Evolutionary conservation across 1,139 yeast species (phyloP).

Genomic region (Magnusiomyces fungicola): DNA sequence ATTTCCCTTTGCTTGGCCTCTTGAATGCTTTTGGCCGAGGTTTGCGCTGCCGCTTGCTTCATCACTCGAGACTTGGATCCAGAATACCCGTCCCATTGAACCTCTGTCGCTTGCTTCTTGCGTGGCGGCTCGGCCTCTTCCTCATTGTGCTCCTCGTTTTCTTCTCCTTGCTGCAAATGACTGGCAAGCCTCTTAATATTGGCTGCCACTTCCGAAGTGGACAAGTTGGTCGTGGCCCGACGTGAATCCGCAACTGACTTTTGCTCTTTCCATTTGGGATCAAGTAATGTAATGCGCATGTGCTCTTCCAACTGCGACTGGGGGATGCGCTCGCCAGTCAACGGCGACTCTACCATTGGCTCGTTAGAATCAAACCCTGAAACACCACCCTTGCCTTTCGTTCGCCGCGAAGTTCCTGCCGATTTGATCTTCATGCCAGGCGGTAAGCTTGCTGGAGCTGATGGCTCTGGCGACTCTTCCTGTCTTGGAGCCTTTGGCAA

Average conservation of each 20-base stretch:
- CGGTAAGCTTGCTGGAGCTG: neutral
- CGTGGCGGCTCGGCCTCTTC: slow-evolving; percentile 15
- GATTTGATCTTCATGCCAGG: slow-evolving; percentile 49
- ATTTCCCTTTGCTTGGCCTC: slow-evolving; percentile 18
- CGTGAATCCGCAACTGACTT: slow-evolving; percentile 56
- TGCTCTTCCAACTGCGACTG: slow-evolving; percentile 70
- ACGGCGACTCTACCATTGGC: slow-evolving; percentile 55
- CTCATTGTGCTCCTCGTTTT: neutral
- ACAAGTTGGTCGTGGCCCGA: slow-evolving; percentile 53
- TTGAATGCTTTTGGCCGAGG: slow-evolving; percentile 22
- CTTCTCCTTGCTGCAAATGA: slow-evolving; percentile 18
- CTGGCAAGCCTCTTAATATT: slow-evolving; percentile 61
- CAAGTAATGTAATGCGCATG: slow-evolving; percentile 61
- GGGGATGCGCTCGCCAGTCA: slow-evolving; percentile 62
- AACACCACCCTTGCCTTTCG: slow-evolving; percentile 26
- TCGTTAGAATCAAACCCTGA: slow-evolving; percentile 25
- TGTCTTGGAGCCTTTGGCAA: slow-evolving; percentile 6
- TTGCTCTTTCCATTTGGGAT: slow-evolving; percentile 71
- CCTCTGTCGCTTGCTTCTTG: slow-evolving; percentile 19
- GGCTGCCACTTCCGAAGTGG: slow-evolving; percentile 62
- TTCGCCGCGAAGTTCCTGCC: slow-evolving; percentile 59
- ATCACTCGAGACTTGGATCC: slow-evolving; percentile 22
- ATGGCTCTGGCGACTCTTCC: slow-evolving; percentile 4
- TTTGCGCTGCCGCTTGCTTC: slow-evolving; percentile 22
- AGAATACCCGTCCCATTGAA: slow-evolving; percentile 28